Evolutionary conservation across 306 rosid species (phyloP).

Genomic region (Glycine latifolia): DNA sequence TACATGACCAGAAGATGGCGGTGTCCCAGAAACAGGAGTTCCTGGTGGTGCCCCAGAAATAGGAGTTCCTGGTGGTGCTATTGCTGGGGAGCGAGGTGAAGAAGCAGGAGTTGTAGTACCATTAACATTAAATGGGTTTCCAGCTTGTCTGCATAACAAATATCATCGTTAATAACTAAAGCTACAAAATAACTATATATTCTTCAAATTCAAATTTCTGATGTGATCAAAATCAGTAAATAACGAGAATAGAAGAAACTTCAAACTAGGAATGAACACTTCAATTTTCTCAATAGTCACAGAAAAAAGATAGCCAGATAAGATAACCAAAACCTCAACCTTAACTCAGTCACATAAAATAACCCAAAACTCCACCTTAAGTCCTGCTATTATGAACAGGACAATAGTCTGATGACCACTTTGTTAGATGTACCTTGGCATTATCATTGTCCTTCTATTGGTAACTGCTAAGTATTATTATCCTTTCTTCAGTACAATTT

Average conservation of each 20-base stretch:
- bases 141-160: slow-evolving; percentile 73
- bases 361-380: slow-evolving; percentile 8
- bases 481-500: slow-evolving; percentile 27
- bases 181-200: slow-evolving; percentile 32
- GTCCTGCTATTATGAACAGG: slow-evolving; percentile 7
- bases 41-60: slow-evolving; percentile 56
- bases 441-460: slow-evolving; percentile 14
- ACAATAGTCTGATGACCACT: slow-evolving; percentile 26
- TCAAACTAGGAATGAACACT: slow-evolving; percentile 24
- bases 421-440: slow-evolving; percentile 17
- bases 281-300: slow-evolving; percentile 25
- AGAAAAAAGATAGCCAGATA: slow-evolving; percentile 14
- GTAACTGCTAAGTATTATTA: neutral
- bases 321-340: slow-evolving; percentile 11
- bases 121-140: slow-evolving; percentile 82
- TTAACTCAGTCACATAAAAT: neutral
- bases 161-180: slow-evolving; percentile 39
- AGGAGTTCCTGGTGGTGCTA: slow-evolving; percentile 57
- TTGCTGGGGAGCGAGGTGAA: slow-evolving; percentile 61
- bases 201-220: slow-evolving; percentile 22
- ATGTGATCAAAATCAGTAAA: slow-evolving; percentile 22
- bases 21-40: slow-evolving; percentile 44
- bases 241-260: slow-evolving; percentile 20
- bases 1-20: slow-evolving; percentile 52
- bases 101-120: slow-evolving; percentile 59